Percentiles rank a stretch among this genome's conserved stretches.
phyloP scores from a whole-genome alignment of 148 eudicot genomes.

The Dianthus caryophyllus region DNA sequence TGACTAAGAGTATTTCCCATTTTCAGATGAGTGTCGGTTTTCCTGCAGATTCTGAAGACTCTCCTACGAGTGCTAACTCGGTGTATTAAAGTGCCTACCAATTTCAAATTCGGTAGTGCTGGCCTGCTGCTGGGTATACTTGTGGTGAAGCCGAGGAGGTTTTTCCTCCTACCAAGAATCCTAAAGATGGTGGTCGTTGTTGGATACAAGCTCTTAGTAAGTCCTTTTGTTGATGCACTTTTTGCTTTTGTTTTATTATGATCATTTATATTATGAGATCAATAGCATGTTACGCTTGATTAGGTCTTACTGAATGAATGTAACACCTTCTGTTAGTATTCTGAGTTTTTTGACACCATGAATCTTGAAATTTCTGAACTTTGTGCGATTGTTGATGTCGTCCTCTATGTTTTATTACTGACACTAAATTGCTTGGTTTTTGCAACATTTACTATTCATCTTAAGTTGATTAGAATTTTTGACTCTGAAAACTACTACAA shows the following conservation, averaged over 20 bases:
- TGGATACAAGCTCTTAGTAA: slow-evolving; percentile 69
- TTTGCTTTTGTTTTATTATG: background rate
- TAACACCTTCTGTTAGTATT: too few species aligned
- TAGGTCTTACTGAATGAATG: too few species aligned
- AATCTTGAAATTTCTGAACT: background rate
- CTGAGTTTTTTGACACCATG: background rate
- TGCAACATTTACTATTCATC: background rate
- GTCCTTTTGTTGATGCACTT: slow-evolving; percentile 10
- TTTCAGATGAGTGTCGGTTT: slow-evolving; percentile 57
- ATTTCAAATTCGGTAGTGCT: slow-evolving; percentile 52
- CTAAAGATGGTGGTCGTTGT: slow-evolving; percentile 62
- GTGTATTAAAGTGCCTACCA: slow-evolving; percentile 22
- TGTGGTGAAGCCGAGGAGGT: slow-evolving; percentile 55
- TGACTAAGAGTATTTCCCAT: slow-evolving; percentile 32
- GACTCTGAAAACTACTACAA: background rate
- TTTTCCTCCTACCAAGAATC: slow-evolving; percentile 45
- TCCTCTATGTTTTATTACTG: too few species aligned
- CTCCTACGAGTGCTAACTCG: too few species aligned
- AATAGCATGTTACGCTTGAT: background rate
- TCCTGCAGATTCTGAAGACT: background rate
- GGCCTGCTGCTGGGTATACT: slow-evolving; percentile 63
- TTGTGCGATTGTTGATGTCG: background rate
- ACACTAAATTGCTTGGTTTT: too few species aligned
- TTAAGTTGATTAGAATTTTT: background rate
- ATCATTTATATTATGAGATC: background rate